Conservation (phyloP, 768 basidiomycete genomes). For the Fistulinella prunicolor region DNA sequence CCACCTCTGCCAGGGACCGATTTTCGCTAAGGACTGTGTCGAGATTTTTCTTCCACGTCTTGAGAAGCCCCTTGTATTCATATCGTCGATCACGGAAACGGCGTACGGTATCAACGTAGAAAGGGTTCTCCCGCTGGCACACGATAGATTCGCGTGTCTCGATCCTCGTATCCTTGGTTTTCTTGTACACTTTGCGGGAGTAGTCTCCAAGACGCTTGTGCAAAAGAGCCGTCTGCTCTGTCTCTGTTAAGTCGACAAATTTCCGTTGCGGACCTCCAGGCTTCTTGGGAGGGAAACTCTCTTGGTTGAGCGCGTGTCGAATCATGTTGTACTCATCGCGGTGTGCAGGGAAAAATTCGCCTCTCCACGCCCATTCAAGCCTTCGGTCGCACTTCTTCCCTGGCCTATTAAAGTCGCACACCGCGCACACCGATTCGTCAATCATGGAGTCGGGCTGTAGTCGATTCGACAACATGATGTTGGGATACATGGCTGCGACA, state of each 20-base stretch:
- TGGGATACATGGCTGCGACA: conserved; percentile 99
- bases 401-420: conserved; percentile 97
- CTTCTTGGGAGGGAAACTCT: conserved; percentile 80
- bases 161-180: conserved; percentile 95
- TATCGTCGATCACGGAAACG: conserved; percentile 96
- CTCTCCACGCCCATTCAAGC: conserved; percentile 98
- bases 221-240: conserved; percentile 87
- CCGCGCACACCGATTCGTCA: conserved; percentile 93
- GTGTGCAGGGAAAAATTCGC: conserved; percentile 96
- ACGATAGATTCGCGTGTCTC: conserved; percentile 93
- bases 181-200: conserved; percentile 97
- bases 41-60: conserved; percentile 99
- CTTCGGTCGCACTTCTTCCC: conserved; percentile 93
- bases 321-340: conserved; percentile 99
- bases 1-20: conserved; percentile 77
- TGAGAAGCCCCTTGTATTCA: conserved; percentile 97
- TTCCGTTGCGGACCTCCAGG: conserved; percentile 71
- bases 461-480: conserved; percentile 99
- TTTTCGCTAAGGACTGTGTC: conserved; percentile 70
- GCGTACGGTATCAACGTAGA: conserved; percentile 98
- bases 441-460: conserved; percentile 98
- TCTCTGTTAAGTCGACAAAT: conserved; percentile 76
- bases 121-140: conserved; percentile 96
- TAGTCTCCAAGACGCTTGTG: conserved; percentile 99
- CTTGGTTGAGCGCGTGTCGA: conserved; percentile 92